These are phyloP conservation scores for Magnaporthiopsis incrustans DNA, from an alignment of 2,329 filamentous ascomycete species.

Conservation along the genomic window DNA sequence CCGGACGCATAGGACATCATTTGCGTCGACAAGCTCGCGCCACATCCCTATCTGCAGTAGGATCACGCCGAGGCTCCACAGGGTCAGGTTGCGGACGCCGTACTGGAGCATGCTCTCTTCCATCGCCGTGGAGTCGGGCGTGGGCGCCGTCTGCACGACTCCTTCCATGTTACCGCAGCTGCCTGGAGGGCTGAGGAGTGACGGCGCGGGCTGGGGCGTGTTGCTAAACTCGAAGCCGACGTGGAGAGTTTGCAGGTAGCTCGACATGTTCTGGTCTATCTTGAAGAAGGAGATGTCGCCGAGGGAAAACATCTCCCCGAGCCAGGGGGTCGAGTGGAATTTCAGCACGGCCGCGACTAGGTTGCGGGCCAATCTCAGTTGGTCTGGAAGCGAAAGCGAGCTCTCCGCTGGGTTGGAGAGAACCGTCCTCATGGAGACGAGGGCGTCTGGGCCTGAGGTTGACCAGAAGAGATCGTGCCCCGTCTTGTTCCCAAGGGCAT, in stretches of 20 bases:
- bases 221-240: slow-evolving; percentile 10
- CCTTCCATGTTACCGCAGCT: slow-evolving; percentile 6
- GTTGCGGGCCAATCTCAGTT: slow-evolving; percentile 8
- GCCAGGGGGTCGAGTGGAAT: slow-evolving; percentile 14
- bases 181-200: neutral
- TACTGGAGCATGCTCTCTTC: slow-evolving; percentile 13
- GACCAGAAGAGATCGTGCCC: neutral
- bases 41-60: slow-evolving; percentile 12
- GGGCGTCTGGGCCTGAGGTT: neutral
- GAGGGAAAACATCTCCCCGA: slow-evolving; percentile 9
- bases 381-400: slow-evolving; percentile 6
- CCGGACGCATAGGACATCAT: slow-evolving; percentile 9
- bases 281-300: slow-evolving; percentile 13
- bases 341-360: slow-evolving; percentile 10
- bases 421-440: slow-evolving; percentile 1
- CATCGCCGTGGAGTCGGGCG: slow-evolving; percentile 1
- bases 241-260: slow-evolving; percentile 12
- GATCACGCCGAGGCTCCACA: slow-evolving; percentile 10
- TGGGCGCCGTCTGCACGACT: neutral
- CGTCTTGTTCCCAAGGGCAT: neutral
- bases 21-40: slow-evolving; percentile 4
- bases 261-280: slow-evolving; percentile 8
- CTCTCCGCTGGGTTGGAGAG: slow-evolving; percentile 3
- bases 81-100: slow-evolving; percentile 12
- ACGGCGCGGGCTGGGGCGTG: neutral